Evolutionary conservation across 345 rosid species (phyloP).

Genomic region (Rhizophora apiculata): DNA sequence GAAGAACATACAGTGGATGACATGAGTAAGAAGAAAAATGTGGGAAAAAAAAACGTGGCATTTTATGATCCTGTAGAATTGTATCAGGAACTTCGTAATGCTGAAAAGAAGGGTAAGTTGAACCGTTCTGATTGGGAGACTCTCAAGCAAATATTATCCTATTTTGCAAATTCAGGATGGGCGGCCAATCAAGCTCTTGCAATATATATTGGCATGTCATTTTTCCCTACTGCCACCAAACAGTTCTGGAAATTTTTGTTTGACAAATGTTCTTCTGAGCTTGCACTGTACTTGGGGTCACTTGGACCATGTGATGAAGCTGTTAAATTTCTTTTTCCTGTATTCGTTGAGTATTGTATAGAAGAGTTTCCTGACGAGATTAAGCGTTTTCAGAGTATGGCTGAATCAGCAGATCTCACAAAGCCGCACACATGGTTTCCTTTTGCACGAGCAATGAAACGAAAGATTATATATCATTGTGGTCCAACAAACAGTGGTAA

Average conservation of each 20-base stretch:
- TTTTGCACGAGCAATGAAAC: slow-evolving; percentile 87
- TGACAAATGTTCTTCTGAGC: slow-evolving; percentile 44
- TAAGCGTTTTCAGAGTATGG: slow-evolving; percentile 52
- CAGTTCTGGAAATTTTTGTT: slow-evolving; percentile 52
- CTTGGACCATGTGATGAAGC: slow-evolving; percentile 71
- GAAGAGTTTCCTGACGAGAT: slow-evolving; percentile 76
- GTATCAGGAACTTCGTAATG: slow-evolving; percentile 48
- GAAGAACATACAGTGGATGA: slow-evolving; percentile 22
- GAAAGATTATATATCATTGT: slow-evolving; percentile 82
- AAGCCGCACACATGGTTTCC: slow-evolving; percentile 93
- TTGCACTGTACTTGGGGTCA: slow-evolving; percentile 45
- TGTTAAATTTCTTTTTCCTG: slow-evolving; percentile 70
- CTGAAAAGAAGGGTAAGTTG: slow-evolving; percentile 37
- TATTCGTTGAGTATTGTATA: slow-evolving; percentile 80
- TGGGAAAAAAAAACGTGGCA: slow-evolving; percentile 21
- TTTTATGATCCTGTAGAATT: slow-evolving; percentile 51
- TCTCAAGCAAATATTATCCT: slow-evolving; percentile 45
- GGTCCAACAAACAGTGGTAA: slow-evolving; percentile 98
- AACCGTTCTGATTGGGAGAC: slow-evolving; percentile 39
- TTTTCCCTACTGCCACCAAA: slow-evolving; percentile 69
- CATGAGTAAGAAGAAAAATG: slow-evolving; percentile 7
- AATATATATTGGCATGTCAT: slow-evolving; percentile 71
- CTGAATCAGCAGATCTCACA: slow-evolving; percentile 78
- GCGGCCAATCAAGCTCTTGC: slow-evolving; percentile 86
- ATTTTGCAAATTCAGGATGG: slow-evolving; percentile 66